Evolutionary conservation across 176 grass and related monocot species (phyloP), one percentile per base, ranked within the genome.

Genomic region (Oryza meyeriana): DNA sequence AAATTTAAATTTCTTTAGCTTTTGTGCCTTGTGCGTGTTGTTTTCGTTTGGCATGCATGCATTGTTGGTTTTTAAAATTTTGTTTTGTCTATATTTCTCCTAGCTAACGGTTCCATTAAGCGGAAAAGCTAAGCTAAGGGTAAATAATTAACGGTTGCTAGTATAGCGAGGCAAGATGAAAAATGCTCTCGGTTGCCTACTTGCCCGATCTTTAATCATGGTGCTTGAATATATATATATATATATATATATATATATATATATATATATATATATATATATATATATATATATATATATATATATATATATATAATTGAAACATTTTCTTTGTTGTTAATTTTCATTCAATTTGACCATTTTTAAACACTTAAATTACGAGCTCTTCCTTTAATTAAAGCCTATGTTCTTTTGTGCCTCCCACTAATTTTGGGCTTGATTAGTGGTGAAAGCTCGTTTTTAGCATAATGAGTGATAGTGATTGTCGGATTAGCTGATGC

Each of bases 41-140:
- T 69, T 40, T 38, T 68, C 38, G 38, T 71, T 44, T 71, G 68
- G 68, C n/a, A 71, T 16, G 38, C 22, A 71, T 71, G 68, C 68
- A 44, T 71, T 71, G 34, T 41, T 11, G 33, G 12, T 42, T 44
- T 17, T 45, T 13, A 25, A 18, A 44, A 5, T 13, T 41, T 70
- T 3, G 1, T 8, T 58, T 72, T 41, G n/a, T 71, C 22, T 42
- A 8, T 27, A 41, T 71, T 71, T 42, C 6, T 22, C 67, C 38
- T 24, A 40, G 38, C 38, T 71, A 71, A 70, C 9, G n/a, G 5
- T 2, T 4, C 12, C 5, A 42, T 36, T 67, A 5, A 34, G 3
- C 10, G 20, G 20, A 69, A 69, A 69, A 69, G 36, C 12, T 8
- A 42, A 70, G 18, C 36, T 40, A 70, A 26, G 12, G 4, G 24